Percentiles rank a stretch among this genome's conserved stretches.
Conservation (phyloP, 768 basidiomycete species). For the Phlebiopsis gigantea region DNA sequence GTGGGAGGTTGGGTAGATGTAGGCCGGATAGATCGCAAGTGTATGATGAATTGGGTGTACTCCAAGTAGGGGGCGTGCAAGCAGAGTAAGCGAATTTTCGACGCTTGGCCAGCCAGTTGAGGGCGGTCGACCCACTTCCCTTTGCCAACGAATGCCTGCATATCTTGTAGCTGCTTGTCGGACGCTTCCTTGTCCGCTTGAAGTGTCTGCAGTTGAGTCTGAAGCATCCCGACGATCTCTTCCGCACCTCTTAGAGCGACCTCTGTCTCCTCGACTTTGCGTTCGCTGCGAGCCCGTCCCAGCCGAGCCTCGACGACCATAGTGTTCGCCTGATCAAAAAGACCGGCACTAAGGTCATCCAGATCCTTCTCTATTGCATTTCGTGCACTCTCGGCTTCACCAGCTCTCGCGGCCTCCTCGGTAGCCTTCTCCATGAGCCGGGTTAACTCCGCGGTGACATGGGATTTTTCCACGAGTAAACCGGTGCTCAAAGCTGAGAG, state of each 20-base stretch:
- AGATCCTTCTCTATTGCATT: constrained; percentile 87
- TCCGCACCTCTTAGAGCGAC: constrained; percentile 76
- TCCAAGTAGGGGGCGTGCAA: constrained; percentile 77
- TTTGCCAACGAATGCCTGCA: constrained; percentile 52
- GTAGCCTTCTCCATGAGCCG: constrained; percentile 93
- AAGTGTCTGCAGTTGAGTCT: constrained; percentile 75
- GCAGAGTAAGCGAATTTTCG: constrained; percentile 45
- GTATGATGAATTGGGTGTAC: constrained; percentile 69
- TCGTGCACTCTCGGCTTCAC: constrained; percentile 83
- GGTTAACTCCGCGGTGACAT: constrained; percentile 88
- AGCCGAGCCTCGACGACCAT: constrained; percentile 97
- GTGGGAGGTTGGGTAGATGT: constrained; percentile 55
- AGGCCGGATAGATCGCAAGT: constrained; percentile 68
- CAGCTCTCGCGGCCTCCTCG: constrained; percentile 87
- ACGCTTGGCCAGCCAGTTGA: constrained; percentile 20
- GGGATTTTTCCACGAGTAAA: constrained; percentile 82
- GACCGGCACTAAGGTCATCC: constrained; percentile 84
- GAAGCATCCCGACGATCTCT: constrained; percentile 80
- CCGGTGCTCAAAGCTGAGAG: constrained; percentile 88
- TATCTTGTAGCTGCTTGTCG: constrained; percentile 46
- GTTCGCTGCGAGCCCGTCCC: constrained; percentile 57
- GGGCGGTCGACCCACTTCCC: constrained; percentile 60
- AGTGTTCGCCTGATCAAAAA: constrained; percentile 91
- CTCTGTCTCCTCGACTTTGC: constrained; percentile 74
- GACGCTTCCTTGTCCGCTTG: constrained; percentile 61